phyloP scores from a whole-genome alignment of 495 filamentous ascomycete species.

The Cercophora scortea region DNA sequence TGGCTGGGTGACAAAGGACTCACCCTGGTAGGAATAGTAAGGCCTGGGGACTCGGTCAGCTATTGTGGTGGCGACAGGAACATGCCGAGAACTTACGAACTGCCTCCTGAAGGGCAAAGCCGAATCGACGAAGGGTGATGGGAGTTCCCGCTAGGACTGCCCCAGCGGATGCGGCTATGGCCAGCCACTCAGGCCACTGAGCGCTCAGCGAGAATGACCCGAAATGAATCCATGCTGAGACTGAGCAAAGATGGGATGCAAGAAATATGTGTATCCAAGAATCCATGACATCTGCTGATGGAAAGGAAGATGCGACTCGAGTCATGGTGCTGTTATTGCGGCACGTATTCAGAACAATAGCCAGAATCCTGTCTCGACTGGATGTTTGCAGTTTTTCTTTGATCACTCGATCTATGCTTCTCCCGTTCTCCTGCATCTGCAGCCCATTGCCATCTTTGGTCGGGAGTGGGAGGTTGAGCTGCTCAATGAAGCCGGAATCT shows the following conservation, averaged over 20 bases:
- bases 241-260: constrained; percentile 37
- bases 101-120: constrained; percentile 55
- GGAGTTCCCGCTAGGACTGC: constrained; percentile 48
- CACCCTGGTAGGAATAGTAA: constrained; percentile 36
- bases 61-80: not conserved
- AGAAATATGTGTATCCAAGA: constrained; percentile 55
- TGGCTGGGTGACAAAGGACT: constrained; percentile 1
- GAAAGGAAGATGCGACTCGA: constrained; percentile 51
- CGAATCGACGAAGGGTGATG: constrained; percentile 52
- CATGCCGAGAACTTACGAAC: constrained; percentile 28
- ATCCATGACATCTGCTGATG: constrained; percentile 50
- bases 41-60: constrained; percentile 2
- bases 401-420: constrained; percentile 22
- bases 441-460: constrained; percentile 22
- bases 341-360: constrained; percentile 47
- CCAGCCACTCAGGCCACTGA: constrained; percentile 49
- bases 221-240: constrained; percentile 51
- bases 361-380: constrained; percentile 49
- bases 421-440: constrained; percentile 14
- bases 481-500: constrained; percentile 45
- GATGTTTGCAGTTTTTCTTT: constrained; percentile 37
- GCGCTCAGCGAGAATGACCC: constrained; percentile 45
- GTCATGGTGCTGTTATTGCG: constrained; percentile 33
- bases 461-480: constrained; percentile 46
- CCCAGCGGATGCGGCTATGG: constrained; percentile 45